These are phyloP conservation scores for Dipteronia sinensis DNA, from an alignment of 345 rosid genomes.

Conservation along the genomic window DNA sequence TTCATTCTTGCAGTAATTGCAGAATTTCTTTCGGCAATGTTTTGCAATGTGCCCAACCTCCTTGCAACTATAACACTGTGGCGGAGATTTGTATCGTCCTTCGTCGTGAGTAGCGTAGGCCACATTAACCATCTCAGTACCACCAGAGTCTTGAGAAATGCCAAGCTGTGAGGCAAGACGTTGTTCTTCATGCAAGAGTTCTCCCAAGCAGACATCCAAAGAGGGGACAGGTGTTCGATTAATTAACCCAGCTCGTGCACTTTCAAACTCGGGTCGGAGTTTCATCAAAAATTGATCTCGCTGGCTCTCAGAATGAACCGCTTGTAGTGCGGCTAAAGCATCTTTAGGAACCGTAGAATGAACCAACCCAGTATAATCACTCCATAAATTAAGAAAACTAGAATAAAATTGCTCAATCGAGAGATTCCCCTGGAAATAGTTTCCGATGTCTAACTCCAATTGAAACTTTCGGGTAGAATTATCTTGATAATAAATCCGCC, in stretches of 20 bases:
- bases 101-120: conserved; percentile 1
- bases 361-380: background rate
- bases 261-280: background rate
- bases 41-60: too few species aligned
- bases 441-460: background rate
- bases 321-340: background rate
- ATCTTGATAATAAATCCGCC: too few species aligned
- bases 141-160: background rate
- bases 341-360: background rate
- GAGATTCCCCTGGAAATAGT: background rate
- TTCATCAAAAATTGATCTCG: background rate
- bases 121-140: background rate
- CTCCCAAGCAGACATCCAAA: conserved; percentile 9
- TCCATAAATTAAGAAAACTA: conserved; percentile 2
- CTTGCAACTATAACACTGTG: conserved; percentile 18
- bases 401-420: conserved; percentile 12
- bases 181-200: background rate
- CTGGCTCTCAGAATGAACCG: background rate
- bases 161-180: background rate
- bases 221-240: background rate
- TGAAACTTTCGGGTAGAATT: too few species aligned
- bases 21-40: background rate
- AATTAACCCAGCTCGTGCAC: background rate
- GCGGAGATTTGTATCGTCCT: background rate
- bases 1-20: conserved; percentile 11